phyloP scores from a whole-genome alignment of 441 rosid genomes.

The Euphorbia celastroides region DNA sequence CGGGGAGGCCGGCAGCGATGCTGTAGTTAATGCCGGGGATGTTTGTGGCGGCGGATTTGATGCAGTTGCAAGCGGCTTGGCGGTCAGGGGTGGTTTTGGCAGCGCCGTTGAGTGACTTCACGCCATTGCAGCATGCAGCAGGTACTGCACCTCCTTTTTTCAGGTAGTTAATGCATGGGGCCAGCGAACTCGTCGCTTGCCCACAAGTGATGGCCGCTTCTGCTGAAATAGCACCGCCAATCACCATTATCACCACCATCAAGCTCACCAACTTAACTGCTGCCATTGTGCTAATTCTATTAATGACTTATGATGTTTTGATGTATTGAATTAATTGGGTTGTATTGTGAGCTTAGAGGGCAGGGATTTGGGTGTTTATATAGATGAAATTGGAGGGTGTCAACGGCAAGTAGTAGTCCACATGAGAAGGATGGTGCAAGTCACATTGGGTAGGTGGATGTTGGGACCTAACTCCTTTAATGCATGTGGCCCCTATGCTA shows the following conservation, averaged over 20 bases:
- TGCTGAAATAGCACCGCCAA: background rate
- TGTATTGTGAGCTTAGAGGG: background rate
- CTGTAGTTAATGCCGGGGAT: background rate
- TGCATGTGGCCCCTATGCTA: background rate
- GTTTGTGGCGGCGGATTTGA: background rate
- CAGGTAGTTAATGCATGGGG: background rate
- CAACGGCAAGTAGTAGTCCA: too few relatives aligned
- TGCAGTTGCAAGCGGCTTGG: background rate
- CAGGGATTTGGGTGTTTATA: background rate
- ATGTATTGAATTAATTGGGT: background rate
- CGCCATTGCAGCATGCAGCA: background rate
- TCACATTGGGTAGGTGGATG: background rate
- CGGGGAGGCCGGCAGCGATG: background rate
- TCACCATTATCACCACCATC: background rate
- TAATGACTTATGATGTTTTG: background rate
- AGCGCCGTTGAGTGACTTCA: background rate
- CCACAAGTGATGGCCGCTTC: background rate
- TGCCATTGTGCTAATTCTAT: background rate
- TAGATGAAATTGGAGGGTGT: background rate
- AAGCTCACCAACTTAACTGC: background rate
- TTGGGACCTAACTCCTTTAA: constrained; percentile 1
- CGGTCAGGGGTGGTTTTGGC: background rate
- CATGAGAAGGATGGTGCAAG: background rate
- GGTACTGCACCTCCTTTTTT: background rate
- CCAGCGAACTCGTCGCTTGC: background rate